These are phyloP conservation scores for Stagonosporopsis rhizophila DNA, from an alignment of 2,329 filamentous ascomycete genomes.

Conservation along the genomic window DNA sequence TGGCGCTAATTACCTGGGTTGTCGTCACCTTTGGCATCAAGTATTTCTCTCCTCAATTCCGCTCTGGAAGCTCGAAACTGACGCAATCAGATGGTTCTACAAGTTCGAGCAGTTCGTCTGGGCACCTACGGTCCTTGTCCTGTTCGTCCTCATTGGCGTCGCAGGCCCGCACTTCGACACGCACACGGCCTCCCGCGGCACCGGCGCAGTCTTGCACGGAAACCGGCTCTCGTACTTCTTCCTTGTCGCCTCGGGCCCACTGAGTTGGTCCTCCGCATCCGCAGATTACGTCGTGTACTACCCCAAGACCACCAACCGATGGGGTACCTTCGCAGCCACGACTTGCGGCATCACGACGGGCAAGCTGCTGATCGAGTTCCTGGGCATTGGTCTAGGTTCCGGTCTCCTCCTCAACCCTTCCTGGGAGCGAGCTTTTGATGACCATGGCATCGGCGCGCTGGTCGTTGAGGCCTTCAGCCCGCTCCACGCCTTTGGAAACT, in stretches of 20 bases:
- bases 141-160: constrained; percentile 37
- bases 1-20: constrained; percentile 48
- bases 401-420: constrained; percentile 59
- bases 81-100: constrained; percentile 26
- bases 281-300: constrained; percentile 72
- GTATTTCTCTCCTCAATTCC: not conserved
- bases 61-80: not conserved
- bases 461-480: constrained; percentile 66
- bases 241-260: constrained; percentile 67
- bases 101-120: constrained; percentile 36
- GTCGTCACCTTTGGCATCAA: constrained; percentile 36
- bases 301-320: constrained; percentile 58
- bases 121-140: constrained; percentile 34
- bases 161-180: constrained; percentile 60
- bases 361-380: constrained; percentile 65
- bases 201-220: constrained; percentile 58
- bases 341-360: constrained; percentile 61
- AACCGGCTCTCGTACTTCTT: constrained; percentile 72
- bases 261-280: constrained; percentile 67
- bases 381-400: constrained; percentile 67
- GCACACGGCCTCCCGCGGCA: constrained; percentile 55
- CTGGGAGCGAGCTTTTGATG: constrained; percentile 64
- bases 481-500: constrained; percentile 72
- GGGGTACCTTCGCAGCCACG: constrained; percentile 62
- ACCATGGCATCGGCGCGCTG: constrained; percentile 64